These are phyloP conservation scores for Agaricales sp. DNA, from an alignment of 1,284 basidiomycete genomes.

Conservation along the genomic window DNA sequence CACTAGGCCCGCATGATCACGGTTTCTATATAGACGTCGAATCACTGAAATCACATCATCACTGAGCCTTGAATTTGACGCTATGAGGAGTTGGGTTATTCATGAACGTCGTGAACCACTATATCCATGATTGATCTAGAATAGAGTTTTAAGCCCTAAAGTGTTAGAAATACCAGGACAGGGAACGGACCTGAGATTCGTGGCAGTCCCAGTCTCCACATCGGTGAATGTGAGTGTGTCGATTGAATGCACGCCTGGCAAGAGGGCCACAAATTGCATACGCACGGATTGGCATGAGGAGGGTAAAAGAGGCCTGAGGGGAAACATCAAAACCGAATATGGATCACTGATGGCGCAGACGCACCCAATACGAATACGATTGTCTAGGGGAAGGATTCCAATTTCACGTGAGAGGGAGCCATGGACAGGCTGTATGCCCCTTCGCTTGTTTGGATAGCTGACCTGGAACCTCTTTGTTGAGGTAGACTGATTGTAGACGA, in stretches of 20 bases:
- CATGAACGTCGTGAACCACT: conserved; percentile 49
- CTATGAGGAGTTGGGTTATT: no score
- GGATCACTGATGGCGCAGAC: conserved; percentile 16
- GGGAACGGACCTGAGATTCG: conserved; percentile 76
- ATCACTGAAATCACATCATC: no score
- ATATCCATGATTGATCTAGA: conserved; percentile 56
- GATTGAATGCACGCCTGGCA: conserved; percentile 71
- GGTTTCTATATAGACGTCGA: no score
- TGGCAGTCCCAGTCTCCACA: conserved; percentile 58
- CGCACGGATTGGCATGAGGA: conserved; percentile 79
- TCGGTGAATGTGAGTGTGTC: conserved; percentile 68
- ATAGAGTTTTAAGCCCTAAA: not conserved
- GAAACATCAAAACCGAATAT: conserved; percentile 6
- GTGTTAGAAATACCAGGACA: conserved; percentile 12
- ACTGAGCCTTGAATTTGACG: no score
- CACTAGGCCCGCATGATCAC: no score
- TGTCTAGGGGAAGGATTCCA: conserved; percentile 71
- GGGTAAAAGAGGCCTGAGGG: conserved; percentile 60
- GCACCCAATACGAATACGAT: conserved; percentile 73
- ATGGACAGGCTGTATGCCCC: conserved; percentile 22
- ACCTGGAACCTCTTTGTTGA: conserved; percentile 73
- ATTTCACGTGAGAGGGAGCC: conserved; percentile 27
- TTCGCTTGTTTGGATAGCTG: conserved; percentile 41
- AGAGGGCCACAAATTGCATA: conserved; percentile 75
- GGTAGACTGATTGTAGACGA: conserved; percentile 79